phyloP scores from a whole-genome alignment of 371 early-diverging fungal genomes.

The Dichotomocladium elegans region DNA sequence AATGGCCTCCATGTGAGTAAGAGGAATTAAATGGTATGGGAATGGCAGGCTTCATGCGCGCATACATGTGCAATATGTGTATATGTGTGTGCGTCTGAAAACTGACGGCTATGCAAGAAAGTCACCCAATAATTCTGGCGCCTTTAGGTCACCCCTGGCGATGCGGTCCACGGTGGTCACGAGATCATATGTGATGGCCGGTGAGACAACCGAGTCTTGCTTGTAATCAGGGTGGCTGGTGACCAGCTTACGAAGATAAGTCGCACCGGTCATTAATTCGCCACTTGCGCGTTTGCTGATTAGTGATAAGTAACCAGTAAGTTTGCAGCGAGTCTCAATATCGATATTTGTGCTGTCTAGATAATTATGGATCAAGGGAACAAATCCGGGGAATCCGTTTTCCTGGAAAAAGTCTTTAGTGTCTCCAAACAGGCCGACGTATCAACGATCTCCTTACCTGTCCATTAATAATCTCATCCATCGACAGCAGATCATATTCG shows the following conservation, averaged over 20 bases:
- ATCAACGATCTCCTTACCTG: constrained; percentile 30
- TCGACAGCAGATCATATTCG: constrained; percentile 74
- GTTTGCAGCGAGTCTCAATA: constrained; percentile 60
- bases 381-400: constrained; percentile 80
- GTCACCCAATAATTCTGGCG: constrained; percentile 53
- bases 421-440: not conserved
- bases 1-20: too few species aligned
- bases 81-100: not conserved
- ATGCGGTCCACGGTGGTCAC: constrained; percentile 65
- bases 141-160: constrained; percentile 58
- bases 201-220: constrained; percentile 84
- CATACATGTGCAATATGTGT: too few species aligned
- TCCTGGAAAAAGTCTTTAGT: constrained; percentile 22
- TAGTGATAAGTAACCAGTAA: constrained; percentile 78
- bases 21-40: too few species aligned
- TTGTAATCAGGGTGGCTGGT: constrained; percentile 87
- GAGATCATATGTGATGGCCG: constrained; percentile 87
- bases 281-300: constrained; percentile 82
- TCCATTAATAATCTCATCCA: constrained; percentile 96
- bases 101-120: constrained; percentile 16
- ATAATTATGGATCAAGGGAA: constrained; percentile 80
- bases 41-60: too few species aligned
- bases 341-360: constrained; percentile 70
- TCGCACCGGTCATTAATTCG: constrained; percentile 81
- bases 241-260: constrained; percentile 91